Conservation (phyloP, 2,329 filamentous ascomycete species). For the Ascochyta pisi region DNA sequence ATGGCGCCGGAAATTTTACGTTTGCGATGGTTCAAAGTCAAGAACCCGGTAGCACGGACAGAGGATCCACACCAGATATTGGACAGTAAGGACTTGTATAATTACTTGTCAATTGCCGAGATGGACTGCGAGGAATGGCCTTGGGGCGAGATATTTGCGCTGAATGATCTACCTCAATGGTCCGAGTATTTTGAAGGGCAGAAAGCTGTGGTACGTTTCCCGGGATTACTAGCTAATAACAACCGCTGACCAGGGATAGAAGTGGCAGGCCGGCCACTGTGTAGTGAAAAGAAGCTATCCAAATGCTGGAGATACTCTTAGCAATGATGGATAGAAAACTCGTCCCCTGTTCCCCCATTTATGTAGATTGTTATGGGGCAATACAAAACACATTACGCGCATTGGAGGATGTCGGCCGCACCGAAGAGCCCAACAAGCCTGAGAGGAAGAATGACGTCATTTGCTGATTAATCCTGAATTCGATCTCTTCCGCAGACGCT, state of each 20-base stretch:
- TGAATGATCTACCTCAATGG: conserved; percentile 11
- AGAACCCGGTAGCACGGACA: conserved; percentile 4
- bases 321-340: neutral
- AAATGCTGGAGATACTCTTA: neutral
- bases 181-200: conserved; percentile 12
- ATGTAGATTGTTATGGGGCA: too few species aligned
- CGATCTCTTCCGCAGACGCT: too few species aligned
- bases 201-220: conserved; percentile 7
- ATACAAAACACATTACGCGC: too few species aligned
- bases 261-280: conserved; percentile 14
- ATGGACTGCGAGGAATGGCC: conserved; percentile 18
- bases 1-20: conserved; percentile 7
- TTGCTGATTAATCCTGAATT: too few species aligned
- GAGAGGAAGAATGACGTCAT: conserved; percentile 2
- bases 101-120: conserved; percentile 7
- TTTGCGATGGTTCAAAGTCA: conserved; percentile 12
- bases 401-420: neutral
- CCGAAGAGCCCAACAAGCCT: neutral
- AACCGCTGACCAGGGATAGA: conserved; percentile 6
- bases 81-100: neutral
- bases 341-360: too few species aligned
- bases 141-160: conserved; percentile 10
- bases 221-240: neutral
- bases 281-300: conserved; percentile 9
- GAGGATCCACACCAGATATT: neutral